A percentile compares a stretch with the other conserved stretches of the same genome.
phyloP scores from a whole-genome alignment of 495 filamentous ascomycete species.

The Podospora comata region DNA sequence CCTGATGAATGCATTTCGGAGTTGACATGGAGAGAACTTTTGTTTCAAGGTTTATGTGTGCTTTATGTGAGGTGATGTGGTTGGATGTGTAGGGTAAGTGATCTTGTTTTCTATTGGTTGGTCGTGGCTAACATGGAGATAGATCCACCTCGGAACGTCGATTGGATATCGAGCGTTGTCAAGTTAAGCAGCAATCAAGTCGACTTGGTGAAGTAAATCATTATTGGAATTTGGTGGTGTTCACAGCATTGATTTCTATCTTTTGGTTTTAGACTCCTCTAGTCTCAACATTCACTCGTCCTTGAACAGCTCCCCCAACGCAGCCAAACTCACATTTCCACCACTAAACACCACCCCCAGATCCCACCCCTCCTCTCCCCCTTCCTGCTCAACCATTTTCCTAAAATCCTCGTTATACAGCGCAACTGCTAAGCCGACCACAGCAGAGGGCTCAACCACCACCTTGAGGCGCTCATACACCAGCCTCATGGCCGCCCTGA shows the following conservation, averaged over 20 bases:
- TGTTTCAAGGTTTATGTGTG: neutral
- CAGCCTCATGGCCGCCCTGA: conserved; percentile 69
- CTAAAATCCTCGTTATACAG: conserved; percentile 85
- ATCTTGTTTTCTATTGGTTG: neutral
- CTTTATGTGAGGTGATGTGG: neutral
- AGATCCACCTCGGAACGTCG: neutral
- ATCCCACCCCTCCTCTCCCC: conserved; percentile 75
- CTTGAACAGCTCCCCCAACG: conserved; percentile 61
- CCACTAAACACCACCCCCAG: conserved; percentile 83
- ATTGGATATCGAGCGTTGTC: neutral
- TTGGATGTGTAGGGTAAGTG: neutral
- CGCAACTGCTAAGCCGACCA: conserved; percentile 77
- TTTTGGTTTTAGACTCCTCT: too few relatives aligned
- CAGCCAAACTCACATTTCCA: conserved; percentile 85
- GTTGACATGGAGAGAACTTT: neutral
- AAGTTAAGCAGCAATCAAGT: neutral
- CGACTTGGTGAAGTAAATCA: too few relatives aligned
- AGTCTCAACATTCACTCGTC: neutral
- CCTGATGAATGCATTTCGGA: conserved; percentile 3
- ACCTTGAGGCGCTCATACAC: conserved; percentile 90
- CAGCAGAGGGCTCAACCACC: conserved; percentile 85
- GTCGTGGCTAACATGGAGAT: neutral
- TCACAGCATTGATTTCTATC: too few relatives aligned
- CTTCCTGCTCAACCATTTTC: conserved; percentile 63
- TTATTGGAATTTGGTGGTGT: too few relatives aligned